Conservation (phyloP, 2,329 filamentous ascomycete genomes). For the Truncatella angustata region DNA sequence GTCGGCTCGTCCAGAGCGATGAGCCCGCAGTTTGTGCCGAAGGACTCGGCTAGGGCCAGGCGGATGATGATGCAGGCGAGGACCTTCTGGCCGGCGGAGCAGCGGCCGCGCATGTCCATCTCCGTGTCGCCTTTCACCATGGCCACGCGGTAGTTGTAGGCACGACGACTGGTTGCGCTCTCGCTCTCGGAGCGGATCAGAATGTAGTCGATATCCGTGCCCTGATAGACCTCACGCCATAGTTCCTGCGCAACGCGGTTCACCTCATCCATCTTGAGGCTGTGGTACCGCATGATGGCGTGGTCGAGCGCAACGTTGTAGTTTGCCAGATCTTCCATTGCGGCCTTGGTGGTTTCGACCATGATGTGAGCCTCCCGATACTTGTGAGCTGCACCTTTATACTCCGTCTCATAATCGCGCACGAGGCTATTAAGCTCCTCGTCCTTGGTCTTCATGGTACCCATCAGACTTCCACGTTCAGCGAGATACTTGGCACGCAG, state of each 20-base stretch:
- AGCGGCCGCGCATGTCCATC: slow-evolving; percentile 99
- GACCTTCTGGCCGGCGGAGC: slow-evolving; percentile 94
- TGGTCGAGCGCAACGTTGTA: slow-evolving; percentile 86
- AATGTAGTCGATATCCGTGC: slow-evolving; percentile 95
- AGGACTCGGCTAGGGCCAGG: slow-evolving; percentile 91
- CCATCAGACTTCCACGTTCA: slow-evolving; percentile 71
- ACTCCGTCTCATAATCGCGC: slow-evolving; percentile 80
- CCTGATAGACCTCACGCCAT: slow-evolving; percentile 96
- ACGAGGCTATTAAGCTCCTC: slow-evolving; percentile 72
- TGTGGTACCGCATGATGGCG: slow-evolving; percentile 96
- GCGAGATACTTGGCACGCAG: slow-evolving; percentile 69
- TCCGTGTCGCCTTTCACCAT: slow-evolving; percentile 98
- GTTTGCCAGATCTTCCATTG: slow-evolving; percentile 82
- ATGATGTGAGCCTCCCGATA: slow-evolving; percentile 89
- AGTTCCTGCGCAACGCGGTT: slow-evolving; percentile 92
- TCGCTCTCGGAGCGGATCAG: slow-evolving; percentile 92
- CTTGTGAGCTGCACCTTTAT: slow-evolving; percentile 74
- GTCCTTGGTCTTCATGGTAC: slow-evolving; percentile 80
- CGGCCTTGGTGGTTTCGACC: slow-evolving; percentile 88
- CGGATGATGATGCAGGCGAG: slow-evolving; percentile 97
- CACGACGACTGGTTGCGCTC: slow-evolving; percentile 67
- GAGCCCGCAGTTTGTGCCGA: slow-evolving; percentile 91
- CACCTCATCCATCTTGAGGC: slow-evolving; percentile 97
- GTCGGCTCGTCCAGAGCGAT: slow-evolving; percentile 97
- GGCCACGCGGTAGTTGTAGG: slow-evolving; percentile 95